Base-by-base conservation (phyloP, 2,329 filamentous ascomycete species). In the Pestalotiopsis sp. region DNA sequence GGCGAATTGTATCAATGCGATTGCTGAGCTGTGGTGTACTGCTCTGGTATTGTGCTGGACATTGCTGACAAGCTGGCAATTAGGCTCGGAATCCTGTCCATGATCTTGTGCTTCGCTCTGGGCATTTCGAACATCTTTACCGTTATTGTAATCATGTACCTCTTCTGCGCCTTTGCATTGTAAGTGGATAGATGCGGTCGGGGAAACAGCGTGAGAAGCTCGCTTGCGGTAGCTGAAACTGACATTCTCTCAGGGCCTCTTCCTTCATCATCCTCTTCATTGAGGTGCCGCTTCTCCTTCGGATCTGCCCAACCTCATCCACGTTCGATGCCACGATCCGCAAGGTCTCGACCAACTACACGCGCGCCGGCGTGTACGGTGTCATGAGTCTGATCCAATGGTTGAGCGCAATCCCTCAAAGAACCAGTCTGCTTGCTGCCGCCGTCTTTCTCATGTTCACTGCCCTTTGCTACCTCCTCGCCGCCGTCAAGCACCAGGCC, bases 291-390 rank as follows among this genome's bases (percentile, higher is more conserved):
- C 91, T 98, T 69, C 92, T 99, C 68, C 91, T 99, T 71, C 93
- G 96, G 82, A 98, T 99, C 84, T 99, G 96, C 85, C 96, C 96
- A 69, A 99, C 96, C 5, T 98, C 95, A 14, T 82, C 91, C 72
- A 90, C 88, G 72, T 99, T 99, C 83, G 96, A 99, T 81, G 85
- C 84, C 73, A 91, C 94, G 79, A 95, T 99, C 81, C 94, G 95
- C 81, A 91, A 89, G 77, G 93, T 99, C 85, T 94, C 94, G 72
- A 97, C 95, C 69, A 98, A 98, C 86, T 98, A 95, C 85, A 97
- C 96, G 91, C 94, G 96, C 82, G 95, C 95, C 23, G 92, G 85
- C 68, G 92, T 97, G 78, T 99, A 99, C 82, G 82, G 83, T 68
- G 83, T 89, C 79, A 95, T 98, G 92, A 92, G 90, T 74, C 78